These are phyloP conservation scores for Linum lewisii DNA, from an alignment of 345 rosid genomes.

Conservation along the genomic window DNA sequence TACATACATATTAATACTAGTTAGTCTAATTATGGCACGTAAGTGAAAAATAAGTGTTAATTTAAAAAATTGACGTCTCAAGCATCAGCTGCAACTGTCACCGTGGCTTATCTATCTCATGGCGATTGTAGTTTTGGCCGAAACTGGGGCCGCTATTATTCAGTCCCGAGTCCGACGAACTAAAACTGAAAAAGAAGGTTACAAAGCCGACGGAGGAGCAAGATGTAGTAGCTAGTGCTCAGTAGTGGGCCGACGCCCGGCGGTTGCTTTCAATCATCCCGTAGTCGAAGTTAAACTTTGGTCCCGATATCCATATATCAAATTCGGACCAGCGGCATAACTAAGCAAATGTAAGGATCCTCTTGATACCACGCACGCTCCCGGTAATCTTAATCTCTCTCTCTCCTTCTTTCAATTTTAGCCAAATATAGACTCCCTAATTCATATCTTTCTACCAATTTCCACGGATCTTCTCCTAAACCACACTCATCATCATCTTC, in stretches of 20 bases:
- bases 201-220: too few species aligned
- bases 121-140: too few species aligned
- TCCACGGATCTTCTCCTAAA: neutral
- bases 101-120: too few species aligned
- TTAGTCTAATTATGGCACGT: too few species aligned
- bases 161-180: too few species aligned
- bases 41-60: too few species aligned
- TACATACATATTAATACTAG: too few species aligned
- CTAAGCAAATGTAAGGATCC: constrained; percentile 30
- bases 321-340: neutral
- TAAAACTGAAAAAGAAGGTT: too few species aligned
- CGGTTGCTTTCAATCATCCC: constrained; percentile 11
- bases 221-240: too few species aligned
- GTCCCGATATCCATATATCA: constrained; percentile 11
- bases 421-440: constrained; percentile 21
- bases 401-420: constrained; percentile 7
- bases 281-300: neutral
- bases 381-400: constrained; percentile 4
- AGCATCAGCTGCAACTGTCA: too few species aligned
- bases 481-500: neutral
- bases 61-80: too few species aligned
- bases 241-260: neutral
- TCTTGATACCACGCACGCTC: constrained; percentile 6
- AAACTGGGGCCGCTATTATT: too few species aligned
- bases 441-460: constrained; percentile 17